A percentile compares a stretch with the other conserved stretches of the same genome.
Evolutionary conservation across 306 rosid species (phyloP).

Genomic region (Oemleria cerasiformis): DNA sequence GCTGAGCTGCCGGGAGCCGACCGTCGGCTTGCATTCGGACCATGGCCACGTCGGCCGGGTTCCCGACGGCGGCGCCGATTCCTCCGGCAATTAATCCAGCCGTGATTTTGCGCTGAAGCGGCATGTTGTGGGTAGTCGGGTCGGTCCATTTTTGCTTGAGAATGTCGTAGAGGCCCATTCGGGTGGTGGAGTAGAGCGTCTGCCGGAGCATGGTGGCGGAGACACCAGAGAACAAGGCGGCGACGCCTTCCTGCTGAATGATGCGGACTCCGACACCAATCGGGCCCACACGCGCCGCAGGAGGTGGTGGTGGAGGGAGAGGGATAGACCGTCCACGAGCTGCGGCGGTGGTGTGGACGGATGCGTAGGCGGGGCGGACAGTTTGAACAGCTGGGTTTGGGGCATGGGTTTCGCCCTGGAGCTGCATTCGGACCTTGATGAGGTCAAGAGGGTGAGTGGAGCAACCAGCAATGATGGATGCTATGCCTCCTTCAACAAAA

Average conservation of each 20-base stretch:
- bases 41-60: slow-evolving; percentile 81
- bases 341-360: slow-evolving; percentile 28
- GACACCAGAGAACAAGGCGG: slow-evolving; percentile 66
- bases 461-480: slow-evolving; percentile 69
- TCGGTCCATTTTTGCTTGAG: slow-evolving; percentile 66
- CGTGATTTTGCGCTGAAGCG: slow-evolving; percentile 41
- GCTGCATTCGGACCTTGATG: slow-evolving; percentile 83
- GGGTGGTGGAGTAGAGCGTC: slow-evolving; percentile 69
- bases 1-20: slow-evolving; percentile 55
- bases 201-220: slow-evolving; percentile 84
- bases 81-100: slow-evolving; percentile 72
- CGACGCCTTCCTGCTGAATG: slow-evolving; percentile 62
- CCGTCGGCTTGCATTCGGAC: slow-evolving; percentile 86
- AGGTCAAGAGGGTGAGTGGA: slow-evolving; percentile 72
- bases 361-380: slow-evolving; percentile 46
- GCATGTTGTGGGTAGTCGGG: slow-evolving; percentile 42
- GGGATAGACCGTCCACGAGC: slow-evolving; percentile 25
- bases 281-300: slow-evolving; percentile 43
- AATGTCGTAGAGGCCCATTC: slow-evolving; percentile 76
- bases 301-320: slow-evolving; percentile 16
- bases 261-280: slow-evolving; percentile 50
- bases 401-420: slow-evolving; percentile 55
- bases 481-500: slow-evolving; percentile 71
- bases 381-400: slow-evolving; percentile 27
- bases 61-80: slow-evolving; percentile 57